phyloP scores from a whole-genome alignment of 768 basidiomycete genomes.

The Hypholoma fasciculare region DNA sequence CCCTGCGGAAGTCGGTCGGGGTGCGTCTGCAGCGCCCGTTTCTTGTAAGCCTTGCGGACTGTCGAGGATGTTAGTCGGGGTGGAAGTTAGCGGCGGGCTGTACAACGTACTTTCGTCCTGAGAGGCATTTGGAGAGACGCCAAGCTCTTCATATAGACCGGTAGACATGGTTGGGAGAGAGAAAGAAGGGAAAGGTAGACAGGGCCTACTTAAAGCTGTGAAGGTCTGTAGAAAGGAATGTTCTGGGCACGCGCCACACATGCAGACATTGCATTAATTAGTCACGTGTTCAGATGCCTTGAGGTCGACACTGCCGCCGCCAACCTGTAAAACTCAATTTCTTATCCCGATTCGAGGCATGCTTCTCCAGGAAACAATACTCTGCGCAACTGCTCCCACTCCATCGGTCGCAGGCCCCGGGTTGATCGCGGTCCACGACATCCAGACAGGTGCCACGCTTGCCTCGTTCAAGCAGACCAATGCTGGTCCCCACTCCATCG shows the following conservation, averaged over 20 bases:
- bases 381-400: conserved; percentile 61
- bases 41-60: conserved; percentile 84
- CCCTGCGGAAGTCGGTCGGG: conserved; percentile 67
- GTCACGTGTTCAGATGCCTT: conserved; percentile 22
- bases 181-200: background rate
- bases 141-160: conserved; percentile 66
- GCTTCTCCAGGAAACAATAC: conserved; percentile 67
- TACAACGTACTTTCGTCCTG: conserved; percentile 61
- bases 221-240: conserved; percentile 16
- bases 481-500: conserved; percentile 63
- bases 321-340: background rate
- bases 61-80: background rate
- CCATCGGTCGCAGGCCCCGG: conserved; percentile 52
- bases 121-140: conserved; percentile 51
- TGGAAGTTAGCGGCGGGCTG: background rate
- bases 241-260: conserved; percentile 32
- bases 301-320: conserved; percentile 1
- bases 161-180: conserved; percentile 41
- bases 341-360: conserved; percentile 30
- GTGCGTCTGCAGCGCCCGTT: conserved; percentile 70
- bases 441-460: conserved; percentile 71
- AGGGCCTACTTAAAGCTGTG: background rate
- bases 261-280: conserved; percentile 12
- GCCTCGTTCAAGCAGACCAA: conserved; percentile 90
- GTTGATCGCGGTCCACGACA: conserved; percentile 75